Evolutionary conservation across 495 filamentous ascomycete species (phyloP).

Genomic region (Parmelia sp.): DNA sequence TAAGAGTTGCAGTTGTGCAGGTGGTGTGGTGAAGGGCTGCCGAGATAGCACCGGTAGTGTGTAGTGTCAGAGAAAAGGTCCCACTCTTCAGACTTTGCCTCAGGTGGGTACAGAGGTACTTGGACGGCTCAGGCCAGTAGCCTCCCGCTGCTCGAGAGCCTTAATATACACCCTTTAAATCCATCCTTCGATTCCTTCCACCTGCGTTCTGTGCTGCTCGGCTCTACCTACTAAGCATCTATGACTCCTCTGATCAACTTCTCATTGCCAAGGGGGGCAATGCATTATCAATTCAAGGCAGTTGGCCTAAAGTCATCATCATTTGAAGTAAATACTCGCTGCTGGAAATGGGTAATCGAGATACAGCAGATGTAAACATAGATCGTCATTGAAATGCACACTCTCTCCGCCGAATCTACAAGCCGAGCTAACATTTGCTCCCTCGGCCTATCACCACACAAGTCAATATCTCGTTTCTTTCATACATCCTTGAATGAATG

Average conservation of each 20-base stretch:
- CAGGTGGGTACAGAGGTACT: neutral
- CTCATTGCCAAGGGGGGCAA: neutral
- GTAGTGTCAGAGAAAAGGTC: neutral
- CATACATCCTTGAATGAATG: constrained; percentile 27
- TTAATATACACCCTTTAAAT: neutral
- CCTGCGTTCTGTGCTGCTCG: no score
- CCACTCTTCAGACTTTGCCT: constrained; percentile 2
- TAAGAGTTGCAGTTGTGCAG: constrained; percentile 1
- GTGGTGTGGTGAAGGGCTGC: constrained; percentile 9
- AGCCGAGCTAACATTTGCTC: neutral
- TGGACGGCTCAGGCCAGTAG: constrained; percentile 1
- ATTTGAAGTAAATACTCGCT: constrained; percentile 11
- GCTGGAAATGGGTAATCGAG: constrained; percentile 12
- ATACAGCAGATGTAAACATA: constrained; percentile 16
- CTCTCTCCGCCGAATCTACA: neutral
- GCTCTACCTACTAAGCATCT: neutral
- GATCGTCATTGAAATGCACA: constrained; percentile 5
- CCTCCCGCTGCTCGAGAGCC: neutral
- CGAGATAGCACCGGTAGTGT: constrained; percentile 5
- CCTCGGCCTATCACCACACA: neutral
- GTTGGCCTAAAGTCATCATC: constrained; percentile 9
- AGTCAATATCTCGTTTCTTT: neutral
- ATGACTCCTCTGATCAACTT: constrained; percentile 6
- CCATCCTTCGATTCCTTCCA: no score
- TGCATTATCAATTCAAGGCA: neutral